Base-by-base conservation (phyloP, 805 yeast species). In the Yamadazyma takamatsuzukensis region DNA sequence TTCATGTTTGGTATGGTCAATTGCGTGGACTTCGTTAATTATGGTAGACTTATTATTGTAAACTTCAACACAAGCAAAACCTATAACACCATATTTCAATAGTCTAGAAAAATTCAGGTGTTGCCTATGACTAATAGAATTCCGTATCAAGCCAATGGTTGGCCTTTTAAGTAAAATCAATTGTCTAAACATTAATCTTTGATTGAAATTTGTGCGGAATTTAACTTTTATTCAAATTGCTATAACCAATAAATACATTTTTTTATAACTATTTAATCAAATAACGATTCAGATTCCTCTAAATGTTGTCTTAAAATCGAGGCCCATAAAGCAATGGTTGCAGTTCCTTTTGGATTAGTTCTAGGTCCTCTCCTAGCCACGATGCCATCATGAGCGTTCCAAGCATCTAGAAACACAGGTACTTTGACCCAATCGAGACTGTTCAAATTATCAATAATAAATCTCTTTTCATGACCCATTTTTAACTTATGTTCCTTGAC, bases 321-420 rank as follows among this genome's bases (percentile, higher is more conserved):
- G 8, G 51, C 65, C 75, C 78, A 78, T 25, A 78, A 56, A 13
- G 66, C 70, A 21, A 78, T 51, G 0, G 72, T 60, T 2, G 80
- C 71, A 1, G 76, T 59, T 0, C 83, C 83, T 15, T 68, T 63
- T 0, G 77, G 68, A 30, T 72, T 68, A 15, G 63, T 64, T 21
- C 57, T 52, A 2, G 76, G 59, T 0, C 88, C 88, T 36, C 79
- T 68, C 41, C 97, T 69, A 12, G 90, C 86, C 12, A 87, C 83
- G 33, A 90, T 84, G 4, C 83, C 84, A 38, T 83, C 95, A 51
- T 89, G 97, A 0, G 97, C 79, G 54, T 88, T 87, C 49, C 82
- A 64, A 12, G 81, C 71, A 41, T 78, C 80, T 29, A 89, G 67
- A 44, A 75, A 77, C 2, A 82, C 80, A 0, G 93, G 83, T 26